A percentile compares a stretch with the other conserved stretches of the same genome.
Conservation (phyloP, 306 rosid species). For the Prunus mira region DNA sequence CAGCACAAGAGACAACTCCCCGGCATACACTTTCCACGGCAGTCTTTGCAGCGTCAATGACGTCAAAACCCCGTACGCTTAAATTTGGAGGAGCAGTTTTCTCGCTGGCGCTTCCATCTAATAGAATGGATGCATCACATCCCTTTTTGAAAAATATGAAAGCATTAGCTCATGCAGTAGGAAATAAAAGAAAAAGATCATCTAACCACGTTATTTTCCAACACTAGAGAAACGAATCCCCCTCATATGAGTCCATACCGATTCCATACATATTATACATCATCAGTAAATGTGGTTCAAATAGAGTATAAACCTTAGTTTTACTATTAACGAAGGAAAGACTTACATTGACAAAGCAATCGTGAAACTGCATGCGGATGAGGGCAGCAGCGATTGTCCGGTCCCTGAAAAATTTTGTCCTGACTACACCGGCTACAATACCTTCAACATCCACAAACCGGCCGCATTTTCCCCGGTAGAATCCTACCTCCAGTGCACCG, state of each 20-base stretch:
- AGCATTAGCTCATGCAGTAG: background rate
- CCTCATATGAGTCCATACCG: background rate
- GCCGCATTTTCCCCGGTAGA: constrained; percentile 30
- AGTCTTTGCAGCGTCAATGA: constrained; percentile 31
- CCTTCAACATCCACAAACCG: constrained; percentile 24
- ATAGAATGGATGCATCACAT: constrained; percentile 46
- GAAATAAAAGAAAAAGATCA: too few relatives aligned
- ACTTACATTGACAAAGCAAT: constrained; percentile 40
- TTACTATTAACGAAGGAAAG: background rate
- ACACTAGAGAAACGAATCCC: too few relatives aligned
- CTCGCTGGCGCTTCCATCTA: constrained; percentile 36
- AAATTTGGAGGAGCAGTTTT: constrained; percentile 31
- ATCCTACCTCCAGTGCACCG: constrained; percentile 24
- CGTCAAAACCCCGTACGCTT: constrained; percentile 31
- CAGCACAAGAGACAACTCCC: constrained; percentile 37
- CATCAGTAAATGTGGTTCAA: background rate
- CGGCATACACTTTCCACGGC: constrained; percentile 20
- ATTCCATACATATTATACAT: background rate
- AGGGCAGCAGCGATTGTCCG: constrained; percentile 31
- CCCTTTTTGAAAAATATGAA: constrained; percentile 20
- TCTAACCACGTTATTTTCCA: too few relatives aligned
- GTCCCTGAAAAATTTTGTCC: background rate
- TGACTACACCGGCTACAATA: background rate
- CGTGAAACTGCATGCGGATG: constrained; percentile 44
- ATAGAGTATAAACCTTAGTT: background rate